Conservation (phyloP, 1,284 basidiomycete genomes). For the Somion occarium region DNA sequence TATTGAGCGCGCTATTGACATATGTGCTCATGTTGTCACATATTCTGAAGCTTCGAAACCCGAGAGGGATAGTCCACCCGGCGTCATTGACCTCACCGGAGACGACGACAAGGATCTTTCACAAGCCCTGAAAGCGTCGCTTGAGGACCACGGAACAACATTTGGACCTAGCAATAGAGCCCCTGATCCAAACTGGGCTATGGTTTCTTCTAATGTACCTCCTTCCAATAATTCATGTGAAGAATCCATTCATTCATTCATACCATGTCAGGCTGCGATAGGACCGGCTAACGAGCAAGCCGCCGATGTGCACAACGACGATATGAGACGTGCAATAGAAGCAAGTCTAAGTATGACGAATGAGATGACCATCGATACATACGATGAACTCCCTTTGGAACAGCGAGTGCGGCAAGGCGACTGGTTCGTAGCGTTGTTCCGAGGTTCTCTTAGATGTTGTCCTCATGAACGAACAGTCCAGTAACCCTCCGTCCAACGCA, state of each 20-base stretch:
- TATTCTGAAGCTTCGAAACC: constrained; percentile 30
- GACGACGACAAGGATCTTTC: constrained; percentile 50
- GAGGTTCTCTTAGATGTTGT: no score
- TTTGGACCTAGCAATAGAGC: constrained; percentile 58
- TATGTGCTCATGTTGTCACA: background rate
- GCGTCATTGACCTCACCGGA: constrained; percentile 52
- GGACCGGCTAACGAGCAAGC: constrained; percentile 33
- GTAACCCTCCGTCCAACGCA: constrained; percentile 58
- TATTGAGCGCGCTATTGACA: background rate
- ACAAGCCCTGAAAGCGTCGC: constrained; percentile 49
- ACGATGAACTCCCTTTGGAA: constrained; percentile 41
- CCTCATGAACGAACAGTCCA: no score
- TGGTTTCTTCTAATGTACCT: constrained; percentile 61
- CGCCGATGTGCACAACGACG: constrained; percentile 44
- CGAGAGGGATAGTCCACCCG: constrained; percentile 15
- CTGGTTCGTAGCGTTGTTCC: constrained; percentile 41
- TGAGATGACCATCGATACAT: constrained; percentile 20
- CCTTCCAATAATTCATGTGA: background rate
- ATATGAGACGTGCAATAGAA: constrained; percentile 61
- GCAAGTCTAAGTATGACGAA: constrained; percentile 42
- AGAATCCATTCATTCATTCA: background rate
- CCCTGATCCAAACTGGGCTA: constrained; percentile 60
- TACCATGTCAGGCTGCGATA: constrained; percentile 21
- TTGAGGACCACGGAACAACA: constrained; percentile 34
- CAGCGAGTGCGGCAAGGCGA: constrained; percentile 50